Percentiles rank a stretch among this genome's conserved stretches.
Evolutionary conservation across 495 filamentous ascomycete species (phyloP).

Genomic region (Tuber aestivum): DNA sequence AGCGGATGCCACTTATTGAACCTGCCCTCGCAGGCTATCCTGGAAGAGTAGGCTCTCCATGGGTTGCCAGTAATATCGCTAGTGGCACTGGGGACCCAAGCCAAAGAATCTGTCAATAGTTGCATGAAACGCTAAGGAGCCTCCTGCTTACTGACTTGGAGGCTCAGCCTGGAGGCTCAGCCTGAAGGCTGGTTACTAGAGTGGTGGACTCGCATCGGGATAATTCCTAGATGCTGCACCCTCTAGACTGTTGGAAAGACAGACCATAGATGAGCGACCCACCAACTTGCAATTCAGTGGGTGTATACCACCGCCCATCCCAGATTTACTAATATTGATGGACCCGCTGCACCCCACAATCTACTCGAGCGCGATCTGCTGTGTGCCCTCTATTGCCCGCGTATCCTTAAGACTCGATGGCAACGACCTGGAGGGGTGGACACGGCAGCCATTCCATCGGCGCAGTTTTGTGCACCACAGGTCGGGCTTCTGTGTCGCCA

Average conservation of each 20-base stretch:
- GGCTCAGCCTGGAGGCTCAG: neutral
- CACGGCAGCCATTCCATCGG: neutral
- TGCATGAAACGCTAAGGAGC: neutral
- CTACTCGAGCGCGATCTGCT: neutral
- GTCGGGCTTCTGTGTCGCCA: neutral
- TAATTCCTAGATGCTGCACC: neutral
- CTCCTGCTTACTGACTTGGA: neutral
- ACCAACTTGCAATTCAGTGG: neutral
- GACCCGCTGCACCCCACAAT: neutral
- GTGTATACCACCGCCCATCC: neutral
- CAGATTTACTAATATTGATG: neutral
- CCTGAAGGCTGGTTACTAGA: neutral
- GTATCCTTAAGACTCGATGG: neutral
- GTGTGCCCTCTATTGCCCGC: neutral
- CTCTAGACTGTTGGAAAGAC: neutral
- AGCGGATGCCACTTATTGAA: constrained; percentile 2
- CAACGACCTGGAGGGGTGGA: neutral
- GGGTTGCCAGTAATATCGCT: neutral
- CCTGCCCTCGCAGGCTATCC: neutral
- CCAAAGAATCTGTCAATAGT: neutral
- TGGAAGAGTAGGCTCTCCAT: neutral
- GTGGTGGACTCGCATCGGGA: neutral
- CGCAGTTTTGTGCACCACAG: neutral
- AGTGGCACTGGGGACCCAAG: neutral
- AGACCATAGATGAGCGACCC: neutral